Percentiles rank a stretch among this genome's conserved stretches.
phyloP scores from a whole-genome alignment of 139 green algal species.

The Trebouxia sp. region DNA sequence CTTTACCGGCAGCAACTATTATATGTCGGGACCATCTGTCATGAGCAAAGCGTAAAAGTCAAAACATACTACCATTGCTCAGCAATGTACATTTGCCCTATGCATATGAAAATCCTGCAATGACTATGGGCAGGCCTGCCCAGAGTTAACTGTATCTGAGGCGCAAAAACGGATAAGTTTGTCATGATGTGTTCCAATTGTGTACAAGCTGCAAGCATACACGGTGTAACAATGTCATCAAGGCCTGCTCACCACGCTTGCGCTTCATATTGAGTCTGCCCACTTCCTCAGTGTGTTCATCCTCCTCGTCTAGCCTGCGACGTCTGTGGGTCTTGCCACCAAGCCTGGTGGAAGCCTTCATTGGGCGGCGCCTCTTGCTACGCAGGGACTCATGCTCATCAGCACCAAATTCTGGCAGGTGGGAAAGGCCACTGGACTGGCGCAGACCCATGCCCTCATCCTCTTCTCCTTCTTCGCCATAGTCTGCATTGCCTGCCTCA shows the following conservation, averaged over 20 bases:
- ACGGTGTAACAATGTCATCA: not conserved
- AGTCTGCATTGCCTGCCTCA: constrained; percentile 3
- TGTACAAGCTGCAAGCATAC: not conserved
- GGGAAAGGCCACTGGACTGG: not conserved
- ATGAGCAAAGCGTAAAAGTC: too few relatives aligned
- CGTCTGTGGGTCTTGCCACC: constrained; percentile 14
- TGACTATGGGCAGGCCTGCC: too few relatives aligned
- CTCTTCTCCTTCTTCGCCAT: constrained; percentile 31
- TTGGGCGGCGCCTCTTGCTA: not conserved
- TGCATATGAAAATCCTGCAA: too few relatives aligned
- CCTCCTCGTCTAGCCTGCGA: constrained; percentile 33
- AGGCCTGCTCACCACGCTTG: not conserved
- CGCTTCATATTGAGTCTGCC: not conserved
- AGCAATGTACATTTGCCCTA: too few relatives aligned
- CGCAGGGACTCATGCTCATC: not conserved
- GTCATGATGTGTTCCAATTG: not conserved
- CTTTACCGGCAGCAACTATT: not conserved
- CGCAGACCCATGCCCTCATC: not conserved
- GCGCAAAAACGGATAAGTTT: too few relatives aligned
- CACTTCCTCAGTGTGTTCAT: constrained; percentile 24
- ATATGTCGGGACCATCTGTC: too few relatives aligned
- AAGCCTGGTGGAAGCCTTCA: not conserved
- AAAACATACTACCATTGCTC: too few relatives aligned
- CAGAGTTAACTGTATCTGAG: too few relatives aligned
- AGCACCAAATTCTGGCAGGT: not conserved